Base-by-base conservation (phyloP, 2,329 filamentous ascomycete genomes). In the Ophiocordyceps camponoti-leonardi region DNA sequence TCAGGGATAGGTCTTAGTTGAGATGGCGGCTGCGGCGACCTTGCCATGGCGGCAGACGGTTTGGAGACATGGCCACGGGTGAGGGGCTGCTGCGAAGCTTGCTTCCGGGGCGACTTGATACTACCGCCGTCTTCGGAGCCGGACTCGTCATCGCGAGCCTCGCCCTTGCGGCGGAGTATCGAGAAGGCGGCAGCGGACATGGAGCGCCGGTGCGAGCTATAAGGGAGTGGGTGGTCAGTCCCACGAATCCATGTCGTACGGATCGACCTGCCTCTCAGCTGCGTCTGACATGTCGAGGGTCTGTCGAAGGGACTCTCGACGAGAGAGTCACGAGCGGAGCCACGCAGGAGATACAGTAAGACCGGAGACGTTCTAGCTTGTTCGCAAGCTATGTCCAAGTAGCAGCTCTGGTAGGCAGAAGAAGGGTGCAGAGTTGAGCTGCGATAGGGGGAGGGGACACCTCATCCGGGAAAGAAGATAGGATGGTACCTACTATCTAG, bases 141-240 rank as follows among this genome's bases (percentile, higher is more conserved):
- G 48, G 73, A 73, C 53, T 75, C 71, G 56, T 73, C 67, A 53
- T 67, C 66, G 50, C 65, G 63, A 50, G 61, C 62, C 45, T 72
- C 69, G 4, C 22, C 22, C 53, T 66, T 72, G 50, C 72, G 68
- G 49, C 73, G 66, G 58, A 79, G 60, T 56, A 79, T 57, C 58
- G 73, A 66, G 51, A 77, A 59, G 42, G 71, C 66, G 44, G 66
- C 65, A 39, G 69, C 54, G 44, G 67, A 75, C 58, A 71, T 78
- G 47, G 73, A 72, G 49, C 69, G 71, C 61, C 69, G 73, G 55
- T 75, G 73, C 22, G 50, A 45, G 44, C 52, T 53, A 18, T 19
- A n/a, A 5, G 13, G 3, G 35, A 11, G 8, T 39, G 35, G 7
- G 4, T 39, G 18, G 18, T n/a, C 35, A 19, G n/a, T 11, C n/a